These are phyloP conservation scores for Helicocarpus griseus DNA, from an alignment of 2,329 filamentous ascomycete species.

Conservation along the genomic window DNA sequence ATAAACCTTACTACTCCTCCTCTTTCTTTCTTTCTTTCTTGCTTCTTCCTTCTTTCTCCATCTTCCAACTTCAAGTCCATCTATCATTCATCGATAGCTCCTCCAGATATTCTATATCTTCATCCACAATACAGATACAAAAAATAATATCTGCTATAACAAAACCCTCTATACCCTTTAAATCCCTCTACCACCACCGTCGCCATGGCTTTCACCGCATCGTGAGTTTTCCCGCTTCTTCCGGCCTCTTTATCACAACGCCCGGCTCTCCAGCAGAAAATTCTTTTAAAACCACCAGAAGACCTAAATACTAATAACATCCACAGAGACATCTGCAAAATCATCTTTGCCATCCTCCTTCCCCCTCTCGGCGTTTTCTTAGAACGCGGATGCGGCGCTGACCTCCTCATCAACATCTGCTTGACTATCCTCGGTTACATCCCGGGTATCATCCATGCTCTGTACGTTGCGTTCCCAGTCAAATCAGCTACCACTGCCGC, in stretches of 20 bases:
- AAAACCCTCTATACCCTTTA: background rate
- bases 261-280: background rate
- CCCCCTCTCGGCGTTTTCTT: constrained; percentile 90
- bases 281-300: background rate
- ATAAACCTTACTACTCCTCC: constrained; percentile 1
- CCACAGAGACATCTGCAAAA: constrained; percentile 52
- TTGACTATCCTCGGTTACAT: constrained; percentile 69
- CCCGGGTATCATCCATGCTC: constrained; percentile 81
- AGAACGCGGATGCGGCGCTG: constrained; percentile 78
- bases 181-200: constrained; percentile 7
- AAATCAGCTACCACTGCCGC: background rate
- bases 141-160: background rate
- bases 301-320: background rate
- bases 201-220: constrained; percentile 44
- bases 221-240: constrained; percentile 28
- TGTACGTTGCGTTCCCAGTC: constrained; percentile 59
- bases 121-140: no score
- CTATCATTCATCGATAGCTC: background rate
- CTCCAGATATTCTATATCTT: no score
- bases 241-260: background rate
- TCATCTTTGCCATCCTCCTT: constrained; percentile 80
- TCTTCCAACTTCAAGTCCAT: background rate
- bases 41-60: background rate
- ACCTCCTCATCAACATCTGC: constrained; percentile 87
- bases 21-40: background rate